Evolutionary conservation across 441 rosid genomes (phyloP).

Genomic region (Gossypium davidsonii): DNA sequence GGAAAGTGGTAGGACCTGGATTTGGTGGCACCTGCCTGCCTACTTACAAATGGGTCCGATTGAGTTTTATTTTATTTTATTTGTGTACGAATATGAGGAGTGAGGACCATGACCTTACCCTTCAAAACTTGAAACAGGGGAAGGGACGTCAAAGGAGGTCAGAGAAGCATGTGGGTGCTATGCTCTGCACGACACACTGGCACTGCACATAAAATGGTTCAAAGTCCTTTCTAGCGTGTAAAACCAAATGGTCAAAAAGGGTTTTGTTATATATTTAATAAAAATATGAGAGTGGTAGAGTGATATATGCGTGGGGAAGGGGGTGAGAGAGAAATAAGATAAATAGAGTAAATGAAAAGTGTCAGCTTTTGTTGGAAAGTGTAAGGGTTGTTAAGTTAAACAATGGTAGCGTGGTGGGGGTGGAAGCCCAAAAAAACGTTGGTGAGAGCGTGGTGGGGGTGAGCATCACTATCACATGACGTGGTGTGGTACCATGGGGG

Average conservation of each 20-base stretch:
- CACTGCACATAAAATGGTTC: background rate
- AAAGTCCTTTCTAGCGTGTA: background rate
- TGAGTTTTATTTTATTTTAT: background rate
- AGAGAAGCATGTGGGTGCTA: background rate
- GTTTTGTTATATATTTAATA: too few species aligned
- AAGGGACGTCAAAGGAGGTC: too few species aligned
- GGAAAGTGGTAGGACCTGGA: background rate
- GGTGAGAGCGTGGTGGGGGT: background rate
- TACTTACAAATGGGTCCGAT: background rate
- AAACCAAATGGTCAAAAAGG: background rate
- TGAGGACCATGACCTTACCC: background rate
- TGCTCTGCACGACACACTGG: background rate
- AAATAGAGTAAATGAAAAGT: background rate
- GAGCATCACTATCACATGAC: background rate
- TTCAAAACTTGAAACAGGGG: background rate
- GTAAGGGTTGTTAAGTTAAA: background rate
- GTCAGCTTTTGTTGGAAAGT: conserved; percentile 1
- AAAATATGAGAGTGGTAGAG: too few species aligned
- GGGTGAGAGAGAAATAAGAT: too few species aligned
- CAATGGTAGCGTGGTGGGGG: background rate
- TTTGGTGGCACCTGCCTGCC: background rate
- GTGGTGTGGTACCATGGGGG: background rate
- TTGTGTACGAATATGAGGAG: background rate
- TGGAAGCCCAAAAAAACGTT: background rate
- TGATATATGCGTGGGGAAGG: too few species aligned